These are phyloP conservation scores for Glonium stellatum DNA, from an alignment of 495 filamentous ascomycete species.

Conservation along the genomic window DNA sequence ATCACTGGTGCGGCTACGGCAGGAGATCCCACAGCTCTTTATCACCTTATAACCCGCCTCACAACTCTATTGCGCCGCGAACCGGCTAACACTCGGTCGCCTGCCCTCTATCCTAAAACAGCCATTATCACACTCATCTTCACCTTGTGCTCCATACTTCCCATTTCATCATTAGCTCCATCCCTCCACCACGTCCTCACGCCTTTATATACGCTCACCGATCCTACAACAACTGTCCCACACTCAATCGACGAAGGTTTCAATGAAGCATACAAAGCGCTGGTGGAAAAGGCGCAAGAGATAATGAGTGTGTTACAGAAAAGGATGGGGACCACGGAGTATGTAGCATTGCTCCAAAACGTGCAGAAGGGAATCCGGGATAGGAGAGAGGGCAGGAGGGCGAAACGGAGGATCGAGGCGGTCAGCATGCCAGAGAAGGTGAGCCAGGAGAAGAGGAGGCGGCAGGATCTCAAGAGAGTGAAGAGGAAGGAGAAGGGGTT, in stretches of 20 bases:
- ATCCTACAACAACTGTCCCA: constrained; percentile 62
- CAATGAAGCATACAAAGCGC: constrained; percentile 55
- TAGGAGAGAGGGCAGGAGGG: constrained; percentile 62
- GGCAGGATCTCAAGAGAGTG: constrained; percentile 76
- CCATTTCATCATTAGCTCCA: constrained; percentile 48
- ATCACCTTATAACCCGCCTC: constrained; percentile 67
- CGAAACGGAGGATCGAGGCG: constrained; percentile 79
- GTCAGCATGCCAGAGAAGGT: constrained; percentile 72
- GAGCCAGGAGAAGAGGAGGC: constrained; percentile 73
- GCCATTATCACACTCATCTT: constrained; percentile 67
- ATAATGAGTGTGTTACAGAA: constrained; percentile 69
- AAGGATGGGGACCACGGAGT: constrained; percentile 75
- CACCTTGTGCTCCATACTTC: constrained; percentile 51
- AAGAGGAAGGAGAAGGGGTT: constrained; percentile 68
- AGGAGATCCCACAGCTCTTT: constrained; percentile 43
- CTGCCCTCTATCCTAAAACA: constrained; percentile 51
- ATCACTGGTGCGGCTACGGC: constrained; percentile 11
- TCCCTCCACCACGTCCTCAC: constrained; percentile 62
- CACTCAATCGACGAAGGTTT: constrained; percentile 60
- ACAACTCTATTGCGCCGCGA: constrained; percentile 74
- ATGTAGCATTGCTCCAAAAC: constrained; percentile 57
- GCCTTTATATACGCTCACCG: constrained; percentile 77
- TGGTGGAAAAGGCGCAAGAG: constrained; percentile 63
- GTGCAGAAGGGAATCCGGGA: constrained; percentile 62
- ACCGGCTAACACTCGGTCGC: constrained; percentile 32